Base-by-base conservation (phyloP, 257 asterid species). In the Linaria vulgaris region DNA sequence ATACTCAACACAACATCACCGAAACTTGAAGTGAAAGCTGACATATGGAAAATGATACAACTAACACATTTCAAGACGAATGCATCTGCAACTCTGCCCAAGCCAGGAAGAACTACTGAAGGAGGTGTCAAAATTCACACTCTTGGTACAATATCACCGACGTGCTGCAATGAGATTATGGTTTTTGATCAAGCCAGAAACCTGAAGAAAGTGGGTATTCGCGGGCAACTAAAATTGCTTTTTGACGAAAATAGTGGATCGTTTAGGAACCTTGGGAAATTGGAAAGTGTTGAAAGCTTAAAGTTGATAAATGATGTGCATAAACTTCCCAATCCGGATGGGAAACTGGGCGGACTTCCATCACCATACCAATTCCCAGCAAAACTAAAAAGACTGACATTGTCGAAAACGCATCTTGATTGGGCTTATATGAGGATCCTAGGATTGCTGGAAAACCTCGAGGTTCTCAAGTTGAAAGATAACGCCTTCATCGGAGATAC, bases 41-140 rank as follows among this genome's bases (percentile, higher is more conserved):
- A 67, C 11, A 59, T 78, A 1, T 74, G 81, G 76, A 60, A 39
- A 21, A 50, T 81, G 83, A 23, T 24, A 43, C 68, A 63, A 9
- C 27, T 82, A 23, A 71, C 80, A 67, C 83, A 82, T 63, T 4
- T 79, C 0, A 63, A 49, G 56, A 69, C 80, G 2, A 82, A 78
- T 20, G 71, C 80, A 11, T 24, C 77, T 12, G 62, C 76, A 4
- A 0, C 11, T 54, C 16, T 81, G n/a, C 46, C 3, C 0, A 20
- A 30, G 34, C 19, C 13, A 8, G 38, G 16, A 5, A 1, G 13
- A 0, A 10, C 15, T 8, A 14, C 17, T 27, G 6, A 15, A 3
- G 61, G 0, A 9, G 25, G 44, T 5, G 14, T 24, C 19, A 66
- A 65, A 1, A 73, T 83, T 7, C 79, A 61, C n/a, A 76, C 84